Evolutionary conservation across 2,329 filamentous ascomycete species (phyloP).

Genomic region (Fusarium sp.): DNA sequence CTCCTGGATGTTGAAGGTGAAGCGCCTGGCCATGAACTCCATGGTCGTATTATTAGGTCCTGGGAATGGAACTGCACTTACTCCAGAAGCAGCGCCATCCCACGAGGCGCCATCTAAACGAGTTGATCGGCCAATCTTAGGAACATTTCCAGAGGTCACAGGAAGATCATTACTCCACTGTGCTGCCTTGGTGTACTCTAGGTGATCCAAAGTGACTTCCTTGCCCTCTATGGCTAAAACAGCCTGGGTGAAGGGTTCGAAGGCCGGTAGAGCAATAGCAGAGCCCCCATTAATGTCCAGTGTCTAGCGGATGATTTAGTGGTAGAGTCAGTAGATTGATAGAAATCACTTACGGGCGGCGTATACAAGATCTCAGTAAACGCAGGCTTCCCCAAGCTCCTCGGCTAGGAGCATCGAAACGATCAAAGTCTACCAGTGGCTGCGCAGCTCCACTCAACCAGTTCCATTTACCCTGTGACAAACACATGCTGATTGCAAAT

Average conservation of each 20-base stretch:
- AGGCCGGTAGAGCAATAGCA: constrained; percentile 5
- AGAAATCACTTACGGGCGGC: constrained; percentile 5
- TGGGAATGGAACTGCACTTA: not conserved
- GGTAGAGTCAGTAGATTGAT: not conserved
- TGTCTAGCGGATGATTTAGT: not conserved
- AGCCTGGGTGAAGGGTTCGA: constrained; percentile 4
- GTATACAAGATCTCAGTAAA: not conserved
- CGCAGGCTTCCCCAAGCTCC: constrained; percentile 15
- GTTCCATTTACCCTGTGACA: constrained; percentile 29
- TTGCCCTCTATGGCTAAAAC: not conserved
- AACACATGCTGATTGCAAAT: constrained; percentile 8
- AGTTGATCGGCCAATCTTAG: not conserved
- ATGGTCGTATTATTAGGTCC: not conserved
- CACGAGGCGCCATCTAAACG: not conserved
- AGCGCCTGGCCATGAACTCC: not conserved
- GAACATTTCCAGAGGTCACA: not conserved
- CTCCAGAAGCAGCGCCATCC: accelerated
- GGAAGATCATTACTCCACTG: accelerated
- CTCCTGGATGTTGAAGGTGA: not conserved
- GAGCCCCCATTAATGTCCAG: constrained; percentile 1
- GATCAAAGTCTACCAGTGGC: constrained; percentile 24
- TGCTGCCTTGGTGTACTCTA: not conserved
- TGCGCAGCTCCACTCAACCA: not conserved
- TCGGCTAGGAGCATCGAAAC: constrained; percentile 25
- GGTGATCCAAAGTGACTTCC: not conserved